Evolutionary conservation across 805 yeast species (phyloP).

Genomic region (Metschnikowia drakensbergensis): DNA sequence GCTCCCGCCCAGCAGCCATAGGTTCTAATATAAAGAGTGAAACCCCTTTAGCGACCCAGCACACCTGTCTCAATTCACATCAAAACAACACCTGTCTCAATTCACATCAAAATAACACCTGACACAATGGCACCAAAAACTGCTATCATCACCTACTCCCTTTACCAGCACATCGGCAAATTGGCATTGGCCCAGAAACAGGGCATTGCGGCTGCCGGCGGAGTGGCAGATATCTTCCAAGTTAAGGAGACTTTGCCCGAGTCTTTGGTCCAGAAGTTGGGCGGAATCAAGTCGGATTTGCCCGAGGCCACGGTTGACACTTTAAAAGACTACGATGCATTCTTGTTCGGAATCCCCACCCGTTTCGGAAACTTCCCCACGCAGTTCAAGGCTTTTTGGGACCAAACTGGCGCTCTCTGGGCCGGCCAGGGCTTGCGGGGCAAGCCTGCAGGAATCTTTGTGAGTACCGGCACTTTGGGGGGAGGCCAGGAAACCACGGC

Average conservation of each 20-base stretch:
- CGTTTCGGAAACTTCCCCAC: constrained; percentile 74
- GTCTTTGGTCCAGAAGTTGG: constrained; percentile 52
- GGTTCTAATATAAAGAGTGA: too few species aligned
- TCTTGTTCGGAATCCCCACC: constrained; percentile 76
- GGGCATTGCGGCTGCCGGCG: constrained; percentile 70
- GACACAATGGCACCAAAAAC: constrained; percentile 33
- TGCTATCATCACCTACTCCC: constrained; percentile 57
- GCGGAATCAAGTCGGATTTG: constrained; percentile 44
- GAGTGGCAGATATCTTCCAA: constrained; percentile 65
- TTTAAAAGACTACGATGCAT: constrained; percentile 63
- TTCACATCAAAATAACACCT: too few species aligned
- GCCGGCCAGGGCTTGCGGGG: constrained; percentile 64
- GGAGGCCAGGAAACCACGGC: constrained; percentile 80
- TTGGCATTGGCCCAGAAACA: constrained; percentile 64
- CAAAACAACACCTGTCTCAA: too few species aligned
- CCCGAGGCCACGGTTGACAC: constrained; percentile 52
- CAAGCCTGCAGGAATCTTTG: constrained; percentile 70
- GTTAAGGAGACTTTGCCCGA: constrained; percentile 69
- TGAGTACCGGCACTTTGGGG: constrained; percentile 67
- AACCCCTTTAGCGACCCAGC: too few species aligned
- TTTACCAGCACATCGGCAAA: constrained; percentile 69
- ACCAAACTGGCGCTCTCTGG: constrained; percentile 74
- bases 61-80: too few species aligned
- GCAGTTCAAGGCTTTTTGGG: constrained; percentile 76
- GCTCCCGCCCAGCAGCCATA: neutral